phyloP scores from a whole-genome alignment of 495 filamentous ascomycete genomes.

The Penicillium pancosmium region DNA sequence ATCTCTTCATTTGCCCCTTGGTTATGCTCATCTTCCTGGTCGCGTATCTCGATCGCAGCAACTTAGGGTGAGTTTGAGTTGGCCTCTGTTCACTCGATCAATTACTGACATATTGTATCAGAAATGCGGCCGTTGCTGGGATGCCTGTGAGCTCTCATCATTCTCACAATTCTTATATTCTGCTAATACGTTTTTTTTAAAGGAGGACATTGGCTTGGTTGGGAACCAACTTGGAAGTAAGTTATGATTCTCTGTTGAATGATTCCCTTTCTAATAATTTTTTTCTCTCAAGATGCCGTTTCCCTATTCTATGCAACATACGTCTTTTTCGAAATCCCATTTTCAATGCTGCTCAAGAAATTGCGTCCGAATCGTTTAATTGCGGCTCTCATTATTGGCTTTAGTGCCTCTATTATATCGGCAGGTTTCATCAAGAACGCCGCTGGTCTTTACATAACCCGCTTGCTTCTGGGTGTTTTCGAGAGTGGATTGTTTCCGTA shows the following conservation, averaged over 20 bases:
- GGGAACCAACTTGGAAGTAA: constrained; percentile 22
- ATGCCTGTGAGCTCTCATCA: constrained; percentile 13
- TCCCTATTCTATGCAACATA: constrained; percentile 28
- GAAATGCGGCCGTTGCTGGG: constrained; percentile 22
- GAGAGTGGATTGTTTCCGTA: constrained; percentile 38
- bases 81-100: background rate
- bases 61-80: constrained; percentile 13
- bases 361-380: constrained; percentile 41
- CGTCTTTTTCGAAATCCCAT: constrained; percentile 40
- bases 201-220: constrained; percentile 21
- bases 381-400: constrained; percentile 36
- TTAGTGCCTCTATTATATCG: constrained; percentile 34
- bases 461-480: constrained; percentile 36
- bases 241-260: background rate
- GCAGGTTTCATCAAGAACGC: constrained; percentile 34
- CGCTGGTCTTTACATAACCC: constrained; percentile 34
- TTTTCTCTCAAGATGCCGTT: constrained; percentile 13
- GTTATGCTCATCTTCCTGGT: constrained; percentile 22
- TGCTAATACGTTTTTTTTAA: background rate
- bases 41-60: constrained; percentile 17
- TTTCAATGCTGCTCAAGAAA: constrained; percentile 31
- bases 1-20: constrained; percentile 19
- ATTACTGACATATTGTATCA: background rate
- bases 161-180: background rate
- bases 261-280: background rate